Conservation (phyloP, 2,329 filamentous ascomycete genomes). For the Calonectria naviculata region DNA sequence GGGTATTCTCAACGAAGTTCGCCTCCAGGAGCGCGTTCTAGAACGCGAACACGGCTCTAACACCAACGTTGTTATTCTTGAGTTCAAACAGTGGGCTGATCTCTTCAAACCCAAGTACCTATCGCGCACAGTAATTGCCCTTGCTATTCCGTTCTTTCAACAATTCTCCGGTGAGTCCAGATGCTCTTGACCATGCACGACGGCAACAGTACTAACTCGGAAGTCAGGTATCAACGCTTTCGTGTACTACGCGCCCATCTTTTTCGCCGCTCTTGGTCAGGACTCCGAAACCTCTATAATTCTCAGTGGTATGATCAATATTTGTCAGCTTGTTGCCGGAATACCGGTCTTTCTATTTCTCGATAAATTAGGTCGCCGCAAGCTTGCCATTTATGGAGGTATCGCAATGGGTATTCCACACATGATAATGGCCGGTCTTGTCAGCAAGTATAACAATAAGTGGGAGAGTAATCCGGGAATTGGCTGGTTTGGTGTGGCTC, state of each 20-base stretch:
- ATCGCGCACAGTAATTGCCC: conserved; percentile 47
- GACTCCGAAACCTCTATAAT: conserved; percentile 41
- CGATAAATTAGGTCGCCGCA: conserved; percentile 44
- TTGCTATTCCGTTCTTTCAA: conserved; percentile 36
- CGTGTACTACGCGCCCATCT: conserved; percentile 41
- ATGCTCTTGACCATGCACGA: neutral
- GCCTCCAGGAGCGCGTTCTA: conserved; percentile 50
- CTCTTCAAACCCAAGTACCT: conserved; percentile 57
- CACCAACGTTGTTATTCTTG: conserved; percentile 51
- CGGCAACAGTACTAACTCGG: neutral
- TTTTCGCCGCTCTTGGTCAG: conserved; percentile 42
- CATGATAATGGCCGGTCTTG: conserved; percentile 29
- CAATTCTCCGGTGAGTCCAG: conserved; percentile 26
- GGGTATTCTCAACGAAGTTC: conserved; percentile 60
- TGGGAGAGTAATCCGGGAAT: conserved; percentile 20
- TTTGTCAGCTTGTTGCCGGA: conserved; percentile 46
- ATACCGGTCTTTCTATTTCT: conserved; percentile 42
- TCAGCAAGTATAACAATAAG: conserved; percentile 22
- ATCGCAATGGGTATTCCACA: conserved; percentile 31
- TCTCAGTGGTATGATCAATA: conserved; percentile 48
- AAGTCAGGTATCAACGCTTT: conserved; percentile 29
- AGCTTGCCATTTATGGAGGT: conserved; percentile 29
- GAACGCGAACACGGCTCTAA: conserved; percentile 11
- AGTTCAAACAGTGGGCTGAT: conserved; percentile 57
- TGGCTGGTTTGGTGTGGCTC: conserved; percentile 28